Conservation (phyloP, 2,329 filamentous ascomycete genomes). For the Aspergillus melleus region DNA sequence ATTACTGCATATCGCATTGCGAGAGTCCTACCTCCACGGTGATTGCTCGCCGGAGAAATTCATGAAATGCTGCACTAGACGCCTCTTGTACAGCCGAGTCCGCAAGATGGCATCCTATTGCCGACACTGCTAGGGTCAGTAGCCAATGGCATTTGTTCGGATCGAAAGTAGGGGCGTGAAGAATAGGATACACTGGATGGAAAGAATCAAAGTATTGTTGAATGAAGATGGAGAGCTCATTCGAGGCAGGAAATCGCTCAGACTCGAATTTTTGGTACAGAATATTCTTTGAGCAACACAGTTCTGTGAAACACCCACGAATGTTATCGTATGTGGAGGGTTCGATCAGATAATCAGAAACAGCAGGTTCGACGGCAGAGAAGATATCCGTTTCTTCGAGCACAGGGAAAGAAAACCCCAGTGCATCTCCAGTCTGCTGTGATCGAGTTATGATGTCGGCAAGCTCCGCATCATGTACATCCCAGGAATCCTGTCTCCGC, state of each 20-base stretch:
- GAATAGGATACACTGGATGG: slow-evolving; percentile 42
- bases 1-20: too few species aligned
- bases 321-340: slow-evolving; percentile 30
- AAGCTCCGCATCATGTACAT: slow-evolving; percentile 12
- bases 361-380: slow-evolving; percentile 12
- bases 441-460: slow-evolving; percentile 11
- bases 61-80: slow-evolving; percentile 39
- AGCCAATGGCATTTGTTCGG: slow-evolving; percentile 41
- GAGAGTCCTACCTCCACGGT: slow-evolving; percentile 31
- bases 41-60: slow-evolving; percentile 43
- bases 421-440: slow-evolving; percentile 10
- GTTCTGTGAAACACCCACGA: slow-evolving; percentile 27
- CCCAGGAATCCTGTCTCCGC: slow-evolving; percentile 21
- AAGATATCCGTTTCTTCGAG: slow-evolving; percentile 19
- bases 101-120: slow-evolving; percentile 42
- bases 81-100: slow-evolving; percentile 27
- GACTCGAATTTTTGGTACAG: slow-evolving; percentile 35
- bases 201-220: slow-evolving; percentile 41
- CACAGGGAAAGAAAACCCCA: slow-evolving; percentile 26
- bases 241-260: slow-evolving; percentile 27
- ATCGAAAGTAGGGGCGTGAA: slow-evolving; percentile 41
- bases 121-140: slow-evolving; percentile 39
- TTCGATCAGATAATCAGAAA: slow-evolving; percentile 20
- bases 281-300: slow-evolving; percentile 33
- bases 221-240: slow-evolving; percentile 33